Evolutionary conservation across 495 filamentous ascomycete species (phyloP).

Genomic region (Patellaria atrata): DNA sequence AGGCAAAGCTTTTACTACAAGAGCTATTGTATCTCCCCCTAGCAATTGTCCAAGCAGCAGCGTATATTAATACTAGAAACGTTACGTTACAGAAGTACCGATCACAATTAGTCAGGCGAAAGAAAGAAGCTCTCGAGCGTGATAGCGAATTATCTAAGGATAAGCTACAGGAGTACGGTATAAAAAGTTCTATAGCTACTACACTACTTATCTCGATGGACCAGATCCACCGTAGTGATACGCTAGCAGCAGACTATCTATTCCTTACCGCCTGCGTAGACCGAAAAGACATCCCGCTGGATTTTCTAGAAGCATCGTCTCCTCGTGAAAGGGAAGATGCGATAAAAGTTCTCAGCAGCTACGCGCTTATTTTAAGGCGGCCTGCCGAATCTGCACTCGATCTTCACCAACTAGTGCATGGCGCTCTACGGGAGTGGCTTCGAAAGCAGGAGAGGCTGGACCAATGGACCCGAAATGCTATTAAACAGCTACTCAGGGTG

Average conservation of each 20-base stretch:
- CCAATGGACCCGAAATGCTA: not conserved
- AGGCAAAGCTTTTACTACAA: slow-evolving; percentile 6
- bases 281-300: slow-evolving; percentile 8
- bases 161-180: slow-evolving; percentile 13
- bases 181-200: slow-evolving; percentile 29
- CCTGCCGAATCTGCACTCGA: slow-evolving; percentile 1
- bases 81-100: slow-evolving; percentile 12
- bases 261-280: slow-evolving; percentile 16
- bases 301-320: slow-evolving; percentile 5
- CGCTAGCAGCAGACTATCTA: slow-evolving; percentile 13
- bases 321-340: slow-evolving; percentile 5
- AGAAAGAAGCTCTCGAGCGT: slow-evolving; percentile 12
- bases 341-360: not conserved
- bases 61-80: slow-evolving; percentile 19
- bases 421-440: slow-evolving; percentile 1
- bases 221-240: not conserved
- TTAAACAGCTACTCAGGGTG: not conserved
- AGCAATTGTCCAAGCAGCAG: slow-evolving; percentile 22
- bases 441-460: not conserved
- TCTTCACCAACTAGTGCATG: slow-evolving; percentile 7
- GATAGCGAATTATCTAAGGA: slow-evolving; percentile 17
- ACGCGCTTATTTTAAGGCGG: slow-evolving; percentile 1
- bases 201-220: slow-evolving; percentile 2
- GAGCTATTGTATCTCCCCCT: slow-evolving; percentile 20
- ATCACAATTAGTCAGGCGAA: slow-evolving; percentile 6